Conservation (phyloP, 78 protist genomes). For the Dictyostelium capitatum region DNA sequence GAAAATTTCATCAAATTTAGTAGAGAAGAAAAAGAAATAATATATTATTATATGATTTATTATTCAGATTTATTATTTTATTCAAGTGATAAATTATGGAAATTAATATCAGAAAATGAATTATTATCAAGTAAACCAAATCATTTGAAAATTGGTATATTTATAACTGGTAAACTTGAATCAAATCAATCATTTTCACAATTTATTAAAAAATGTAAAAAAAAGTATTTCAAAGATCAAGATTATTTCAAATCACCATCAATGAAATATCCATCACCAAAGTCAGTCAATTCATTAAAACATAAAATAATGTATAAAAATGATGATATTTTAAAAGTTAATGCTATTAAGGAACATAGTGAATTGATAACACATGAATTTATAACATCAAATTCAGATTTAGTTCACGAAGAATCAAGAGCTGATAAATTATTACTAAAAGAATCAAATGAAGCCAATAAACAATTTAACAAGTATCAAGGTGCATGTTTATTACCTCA, state of each 20-base stretch:
- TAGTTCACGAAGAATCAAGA: neutral
- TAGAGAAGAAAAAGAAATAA: constrained; percentile 23
- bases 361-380: too few relatives aligned
- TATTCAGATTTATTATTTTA: constrained; percentile 19
- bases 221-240: neutral
- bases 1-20: constrained; percentile 4
- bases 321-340: neutral
- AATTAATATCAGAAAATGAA: neutral
- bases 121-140: neutral
- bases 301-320: neutral
- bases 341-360: too few relatives aligned
- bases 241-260: neutral
- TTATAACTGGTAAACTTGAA: neutral
- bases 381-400: neutral
- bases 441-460: neutral
- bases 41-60: constrained; percentile 15
- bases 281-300: neutral
- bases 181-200: constrained; percentile 7
- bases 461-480: neutral
- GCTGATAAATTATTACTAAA: neutral
- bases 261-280: neutral
- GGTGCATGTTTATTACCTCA: neutral
- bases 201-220: neutral
- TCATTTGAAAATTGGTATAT: constrained; percentile 19
- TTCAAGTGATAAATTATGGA: neutral